These are phyloP conservation scores for Limonium bicolor DNA, from an alignment of 148 eudicot genomes.

Conservation along the genomic window DNA sequence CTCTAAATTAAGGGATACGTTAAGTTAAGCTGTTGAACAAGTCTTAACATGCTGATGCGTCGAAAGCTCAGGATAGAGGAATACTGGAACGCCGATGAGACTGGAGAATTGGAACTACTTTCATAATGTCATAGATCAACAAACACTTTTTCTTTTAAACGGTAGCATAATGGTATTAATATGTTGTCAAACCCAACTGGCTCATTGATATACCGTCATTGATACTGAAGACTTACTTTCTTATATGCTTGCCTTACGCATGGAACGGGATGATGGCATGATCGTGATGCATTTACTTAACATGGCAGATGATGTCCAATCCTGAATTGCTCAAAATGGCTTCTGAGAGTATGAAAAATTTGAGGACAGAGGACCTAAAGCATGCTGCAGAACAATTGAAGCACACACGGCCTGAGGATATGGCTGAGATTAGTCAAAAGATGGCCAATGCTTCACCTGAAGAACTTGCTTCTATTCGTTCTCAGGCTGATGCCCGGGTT, in stretches of 20 bases:
- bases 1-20: no score
- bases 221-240: neutral
- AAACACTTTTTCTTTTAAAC: no score
- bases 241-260: neutral
- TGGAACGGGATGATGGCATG: neutral
- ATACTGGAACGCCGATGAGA: no score
- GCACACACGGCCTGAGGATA: conserved; percentile 70
- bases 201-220: no score
- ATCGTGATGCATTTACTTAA: neutral
- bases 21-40: no score
- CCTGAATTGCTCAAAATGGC: conserved; percentile 93
- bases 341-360: conserved; percentile 75
- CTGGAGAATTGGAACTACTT: no score
- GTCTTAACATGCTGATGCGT: no score
- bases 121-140: no score
- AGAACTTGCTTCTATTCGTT: conserved; percentile 72
- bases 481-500: conserved; percentile 64
- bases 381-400: conserved; percentile 90
- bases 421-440: conserved; percentile 85
- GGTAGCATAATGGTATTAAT: no score
- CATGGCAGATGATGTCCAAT: conserved; percentile 91
- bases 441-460: conserved; percentile 92
- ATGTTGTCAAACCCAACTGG: no score
- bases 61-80: no score
- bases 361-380: conserved; percentile 80